Conservation (phyloP, 805 yeast genomes). For the Candida fluviatilis region DNA sequence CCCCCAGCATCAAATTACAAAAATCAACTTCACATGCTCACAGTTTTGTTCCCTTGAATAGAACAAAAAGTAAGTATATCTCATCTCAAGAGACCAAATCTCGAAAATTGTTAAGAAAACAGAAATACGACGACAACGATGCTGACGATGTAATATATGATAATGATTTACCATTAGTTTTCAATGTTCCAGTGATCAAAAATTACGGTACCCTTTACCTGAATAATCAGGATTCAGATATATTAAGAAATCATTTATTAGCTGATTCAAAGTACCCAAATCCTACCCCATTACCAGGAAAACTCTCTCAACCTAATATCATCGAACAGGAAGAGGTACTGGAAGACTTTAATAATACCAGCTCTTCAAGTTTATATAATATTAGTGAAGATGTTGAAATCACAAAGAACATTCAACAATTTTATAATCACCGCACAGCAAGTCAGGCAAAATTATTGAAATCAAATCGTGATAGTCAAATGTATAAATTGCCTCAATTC, state of each 20-base stretch:
- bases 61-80: constrained; percentile 33
- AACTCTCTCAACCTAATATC: neutral
- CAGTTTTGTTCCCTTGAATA: constrained; percentile 11
- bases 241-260: constrained; percentile 21
- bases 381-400: constrained; percentile 27
- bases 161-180: constrained; percentile 33
- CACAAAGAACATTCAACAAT: constrained; percentile 32
- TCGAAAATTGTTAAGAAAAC: constrained; percentile 32
- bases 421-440: constrained; percentile 31
- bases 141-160: constrained; percentile 36
- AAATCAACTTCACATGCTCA: neutral
- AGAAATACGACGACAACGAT: constrained; percentile 38
- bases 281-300: constrained; percentile 3
- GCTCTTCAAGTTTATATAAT: constrained; percentile 12
- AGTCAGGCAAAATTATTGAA: constrained; percentile 32
- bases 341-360: constrained; percentile 8
- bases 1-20: constrained; percentile 6
- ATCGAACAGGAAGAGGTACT: neutral
- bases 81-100: constrained; percentile 35
- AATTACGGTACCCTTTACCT: constrained; percentile 31
- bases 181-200: constrained; percentile 41
- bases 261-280: constrained; percentile 10
- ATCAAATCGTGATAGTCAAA: constrained; percentile 24
- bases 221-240: constrained; percentile 9
- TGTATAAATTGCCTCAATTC: constrained; percentile 35